A percentile compares a stretch with the other conserved stretches of the same genome.
These are phyloP conservation scores for Peronospora tabacina DNA, from an alignment of 352 stramenopile species.

Conservation along the genomic window DNA sequence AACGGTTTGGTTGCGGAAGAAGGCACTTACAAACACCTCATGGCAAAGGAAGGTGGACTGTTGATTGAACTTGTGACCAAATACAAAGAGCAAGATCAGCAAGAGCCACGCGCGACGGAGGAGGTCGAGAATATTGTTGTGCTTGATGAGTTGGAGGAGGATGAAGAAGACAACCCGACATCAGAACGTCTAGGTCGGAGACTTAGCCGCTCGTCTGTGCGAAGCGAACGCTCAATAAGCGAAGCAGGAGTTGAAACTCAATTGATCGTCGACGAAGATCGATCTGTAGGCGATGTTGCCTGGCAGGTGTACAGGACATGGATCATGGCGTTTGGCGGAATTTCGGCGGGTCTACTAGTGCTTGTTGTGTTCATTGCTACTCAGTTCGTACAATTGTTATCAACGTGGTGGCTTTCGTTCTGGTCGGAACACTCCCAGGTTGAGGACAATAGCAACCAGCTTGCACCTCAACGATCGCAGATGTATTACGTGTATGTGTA, in stretches of 20 bases:
- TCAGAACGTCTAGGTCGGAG: slow-evolving; percentile 26
- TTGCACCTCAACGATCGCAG: slow-evolving; percentile 29
- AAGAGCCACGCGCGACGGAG: slow-evolving; percentile 35
- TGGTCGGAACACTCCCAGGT: slow-evolving; percentile 33
- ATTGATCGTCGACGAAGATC: slow-evolving; percentile 67
- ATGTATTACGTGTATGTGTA: slow-evolving; percentile 86
- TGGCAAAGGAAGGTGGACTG: slow-evolving; percentile 54
- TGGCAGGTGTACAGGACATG: slow-evolving; percentile 64
- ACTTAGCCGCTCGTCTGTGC: slow-evolving; percentile 31
- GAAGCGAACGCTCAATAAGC: slow-evolving; percentile 42
- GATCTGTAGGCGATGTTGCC: slow-evolving; percentile 58
- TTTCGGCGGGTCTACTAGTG: slow-evolving; percentile 35
- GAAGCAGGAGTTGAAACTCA: slow-evolving; percentile 33
- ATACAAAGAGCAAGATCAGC: slow-evolving; percentile 50
- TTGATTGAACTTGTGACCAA: slow-evolving; percentile 38
- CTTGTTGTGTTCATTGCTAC: slow-evolving; percentile 39
- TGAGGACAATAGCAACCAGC: slow-evolving; percentile 8
- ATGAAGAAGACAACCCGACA: slow-evolving; percentile 35
- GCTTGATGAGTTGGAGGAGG: slow-evolving; percentile 35
- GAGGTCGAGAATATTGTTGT: slow-evolving; percentile 29
- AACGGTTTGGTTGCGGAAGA: slow-evolving; percentile 51
- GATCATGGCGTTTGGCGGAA: slow-evolving; percentile 57
- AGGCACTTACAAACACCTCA: slow-evolving; percentile 73
- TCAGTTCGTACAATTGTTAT: slow-evolving; percentile 51
- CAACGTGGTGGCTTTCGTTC: slow-evolving; percentile 51